Evolutionary conservation across 108 stramenopile species (phyloP).

Genomic region (Nannochloropsis salina): DNA sequence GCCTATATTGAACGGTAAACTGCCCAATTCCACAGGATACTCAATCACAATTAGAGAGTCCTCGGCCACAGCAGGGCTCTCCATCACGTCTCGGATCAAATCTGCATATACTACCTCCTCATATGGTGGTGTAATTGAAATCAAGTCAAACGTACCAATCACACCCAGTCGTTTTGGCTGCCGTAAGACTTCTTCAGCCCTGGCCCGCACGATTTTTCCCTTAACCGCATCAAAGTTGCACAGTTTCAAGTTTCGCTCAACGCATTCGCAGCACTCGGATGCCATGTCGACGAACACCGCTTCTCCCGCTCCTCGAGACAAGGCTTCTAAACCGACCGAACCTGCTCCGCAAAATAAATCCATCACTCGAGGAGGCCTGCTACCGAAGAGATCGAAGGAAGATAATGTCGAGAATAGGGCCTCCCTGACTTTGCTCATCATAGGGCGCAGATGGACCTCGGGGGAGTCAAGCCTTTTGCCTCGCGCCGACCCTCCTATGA

Average conservation of each 20-base stretch:
- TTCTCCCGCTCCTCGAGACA: constrained; percentile 77
- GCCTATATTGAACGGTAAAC: constrained; percentile 70
- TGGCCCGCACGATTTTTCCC: constrained; percentile 32
- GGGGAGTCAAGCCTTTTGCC: constrained; percentile 78
- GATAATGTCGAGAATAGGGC: constrained; percentile 81
- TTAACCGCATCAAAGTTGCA: constrained; percentile 62
- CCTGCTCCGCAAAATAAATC: constrained; percentile 90
- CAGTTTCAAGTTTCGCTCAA: constrained; percentile 26
- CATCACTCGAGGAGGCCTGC: constrained; percentile 49
- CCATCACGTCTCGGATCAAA: constrained; percentile 64
- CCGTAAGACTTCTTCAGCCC: constrained; percentile 40
- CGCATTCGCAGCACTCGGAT: constrained; percentile 45
- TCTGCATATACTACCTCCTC: constrained; percentile 90
- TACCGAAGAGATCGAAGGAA: constrained; percentile 71
- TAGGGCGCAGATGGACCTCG: constrained; percentile 84
- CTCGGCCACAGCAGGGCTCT: constrained; percentile 59
- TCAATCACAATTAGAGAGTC: constrained; percentile 83
- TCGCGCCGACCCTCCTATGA: constrained; percentile 67
- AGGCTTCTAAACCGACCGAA: constrained; percentile 79
- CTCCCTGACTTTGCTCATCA: constrained; percentile 96
- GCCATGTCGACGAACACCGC: constrained; percentile 54
- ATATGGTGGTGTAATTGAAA: constrained; percentile 89
- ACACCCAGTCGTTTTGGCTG: constrained; percentile 34
- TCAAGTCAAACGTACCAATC: constrained; percentile 57
- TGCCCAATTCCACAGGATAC: constrained; percentile 87